Base-by-base conservation (phyloP, 352 stramenopile species). In the Globisporangium uncinulatum region DNA sequence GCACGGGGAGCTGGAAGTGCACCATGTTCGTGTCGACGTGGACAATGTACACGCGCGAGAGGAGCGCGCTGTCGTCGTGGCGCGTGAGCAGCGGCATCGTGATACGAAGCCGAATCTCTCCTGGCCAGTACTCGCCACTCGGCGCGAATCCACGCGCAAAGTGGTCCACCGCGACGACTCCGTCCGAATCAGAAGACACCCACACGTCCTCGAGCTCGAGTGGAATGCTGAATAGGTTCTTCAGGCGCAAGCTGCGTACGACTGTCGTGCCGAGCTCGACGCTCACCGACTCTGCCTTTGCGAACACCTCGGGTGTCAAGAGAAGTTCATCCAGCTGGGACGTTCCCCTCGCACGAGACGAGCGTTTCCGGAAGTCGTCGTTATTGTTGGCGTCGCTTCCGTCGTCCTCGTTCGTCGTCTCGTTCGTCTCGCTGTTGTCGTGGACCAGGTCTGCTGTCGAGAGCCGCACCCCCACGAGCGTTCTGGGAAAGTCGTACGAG, bases 191-290 rank as follows among this genome's bases (percentile, higher is more conserved):
- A 0, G 37, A 15, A 21, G 37, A 21, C 10, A 82, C 52, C 65
- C 67, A 85, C 24, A 83, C 68, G 37, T 59, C 63, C 49, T 85
- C 65, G 13, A 84, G 44, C 51, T 83, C 67, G 14, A 87, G 56
- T 9, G 68, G 52, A 9, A 52, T 43, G 44, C 83, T 65, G 50
- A 85, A 86, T 32, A 52, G 46, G 50, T 85, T 85, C 32, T 52
- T 43, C 8, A 66, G 53, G 9, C 17, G 42, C 10, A 63, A 31
- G 7, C 29, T 56, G 44, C 56, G 42, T 6, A 44, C 8, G 0
- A 51, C 32, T 13, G 43, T 56, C 11, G 29, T 19, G 11, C 54
- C 55, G 34, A 34, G 55, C 2, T 51, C 52, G 54, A 79, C 32
- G 59, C 43, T 32, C 61, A 45, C 7, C 3, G 54, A 11, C 46